These are phyloP conservation scores for Cajanus cajan DNA, from an alignment of 306 rosid species.

Conservation along the genomic window DNA sequence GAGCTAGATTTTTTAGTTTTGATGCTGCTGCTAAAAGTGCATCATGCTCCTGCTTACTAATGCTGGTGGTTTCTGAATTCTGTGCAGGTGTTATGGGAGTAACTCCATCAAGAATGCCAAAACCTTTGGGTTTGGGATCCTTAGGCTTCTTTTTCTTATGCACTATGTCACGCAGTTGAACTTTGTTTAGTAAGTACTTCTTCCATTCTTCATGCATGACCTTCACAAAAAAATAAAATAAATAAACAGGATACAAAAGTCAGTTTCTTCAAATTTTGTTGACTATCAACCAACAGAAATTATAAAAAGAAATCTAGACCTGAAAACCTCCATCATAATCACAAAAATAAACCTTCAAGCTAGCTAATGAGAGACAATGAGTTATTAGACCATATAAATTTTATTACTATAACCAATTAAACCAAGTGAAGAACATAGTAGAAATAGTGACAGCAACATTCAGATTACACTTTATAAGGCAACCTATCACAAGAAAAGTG, in stretches of 20 bases:
- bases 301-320: constrained; percentile 3
- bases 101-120: constrained; percentile 95
- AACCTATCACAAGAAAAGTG: neutral
- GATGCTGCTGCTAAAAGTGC: constrained; percentile 86
- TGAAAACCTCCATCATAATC: constrained; percentile 5
- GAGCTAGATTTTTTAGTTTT: constrained; percentile 53
- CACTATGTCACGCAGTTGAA: constrained; percentile 69
- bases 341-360: neutral
- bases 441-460: neutral
- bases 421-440: neutral
- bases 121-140: constrained; percentile 90
- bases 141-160: constrained; percentile 76
- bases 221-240: constrained; percentile 50
- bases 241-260: neutral
- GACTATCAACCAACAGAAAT: neutral
- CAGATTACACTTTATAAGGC: constrained; percentile 13
- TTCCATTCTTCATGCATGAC: constrained; percentile 86
- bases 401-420: neutral
- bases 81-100: constrained; percentile 61
- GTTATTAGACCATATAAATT: neutral
- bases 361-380: neutral
- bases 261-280: constrained; percentile 18
- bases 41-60: constrained; percentile 81
- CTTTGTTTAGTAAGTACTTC: constrained; percentile 88
- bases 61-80: constrained; percentile 61